Percentiles rank a stretch among this genome's conserved stretches.
Conservation (phyloP, 305 asterid species). For the Fraxinus xanthoxyloides region DNA sequence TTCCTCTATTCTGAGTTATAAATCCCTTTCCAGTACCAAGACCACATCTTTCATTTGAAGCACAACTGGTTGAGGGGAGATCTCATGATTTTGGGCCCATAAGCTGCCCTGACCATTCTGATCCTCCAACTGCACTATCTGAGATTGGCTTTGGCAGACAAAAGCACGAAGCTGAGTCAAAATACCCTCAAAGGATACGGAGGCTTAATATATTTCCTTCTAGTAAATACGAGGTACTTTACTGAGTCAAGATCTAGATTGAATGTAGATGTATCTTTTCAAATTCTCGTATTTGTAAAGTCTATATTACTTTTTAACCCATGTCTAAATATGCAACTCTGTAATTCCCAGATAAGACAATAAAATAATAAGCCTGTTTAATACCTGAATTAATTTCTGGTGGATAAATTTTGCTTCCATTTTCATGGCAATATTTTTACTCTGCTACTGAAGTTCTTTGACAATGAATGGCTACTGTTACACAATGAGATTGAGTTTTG, state of each 20-base stretch:
- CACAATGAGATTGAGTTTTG: neutral
- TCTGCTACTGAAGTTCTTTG: neutral
- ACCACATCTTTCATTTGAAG: conserved; percentile 90
- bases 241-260: neutral
- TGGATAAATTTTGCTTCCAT: neutral
- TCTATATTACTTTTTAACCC: neutral
- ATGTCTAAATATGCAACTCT: neutral
- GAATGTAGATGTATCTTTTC: neutral
- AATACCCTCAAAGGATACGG: conserved; percentile 86
- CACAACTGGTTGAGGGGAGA: conserved; percentile 91
- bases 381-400: neutral
- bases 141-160: conserved; percentile 70
- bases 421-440: neutral
- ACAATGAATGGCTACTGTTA: neutral
- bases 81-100: conserved; percentile 89
- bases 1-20: conserved; percentile 23
- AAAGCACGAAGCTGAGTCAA: conserved; percentile 87
- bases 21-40: conserved; percentile 73
- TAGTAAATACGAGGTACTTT: conserved; percentile 80
- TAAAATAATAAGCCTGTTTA: neutral
- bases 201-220: conserved; percentile 92
- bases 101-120: conserved; percentile 86
- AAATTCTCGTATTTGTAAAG: neutral
- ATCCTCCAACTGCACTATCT: conserved; percentile 49
- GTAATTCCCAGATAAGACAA: neutral